phyloP scores from a whole-genome alignment of 139 green algal species.

The Volvox africanus region DNA sequence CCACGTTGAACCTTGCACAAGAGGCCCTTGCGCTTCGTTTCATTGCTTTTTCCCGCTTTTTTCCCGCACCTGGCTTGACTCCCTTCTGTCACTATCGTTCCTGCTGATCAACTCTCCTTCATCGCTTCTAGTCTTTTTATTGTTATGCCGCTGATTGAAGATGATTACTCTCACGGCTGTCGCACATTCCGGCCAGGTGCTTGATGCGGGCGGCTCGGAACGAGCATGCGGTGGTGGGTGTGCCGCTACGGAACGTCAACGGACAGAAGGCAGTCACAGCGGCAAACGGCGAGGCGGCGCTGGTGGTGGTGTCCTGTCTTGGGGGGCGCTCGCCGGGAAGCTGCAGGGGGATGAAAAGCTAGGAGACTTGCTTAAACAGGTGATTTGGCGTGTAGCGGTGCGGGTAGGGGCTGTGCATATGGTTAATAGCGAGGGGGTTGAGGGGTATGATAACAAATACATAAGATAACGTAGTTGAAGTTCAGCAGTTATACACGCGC shows the following conservation, averaged over 20 bases:
- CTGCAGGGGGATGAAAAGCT: slow-evolving; percentile 3
- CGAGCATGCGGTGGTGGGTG: neutral
- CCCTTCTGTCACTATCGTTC: neutral
- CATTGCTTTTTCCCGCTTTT: neutral
- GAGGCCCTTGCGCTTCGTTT: neutral
- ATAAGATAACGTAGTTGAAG: neutral
- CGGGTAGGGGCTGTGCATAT: neutral
- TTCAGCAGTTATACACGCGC: too few relatives aligned
- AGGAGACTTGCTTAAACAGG: neutral
- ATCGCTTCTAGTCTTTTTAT: neutral
- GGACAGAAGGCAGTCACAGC: neutral
- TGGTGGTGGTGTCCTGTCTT: neutral
- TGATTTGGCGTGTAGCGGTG: neutral
- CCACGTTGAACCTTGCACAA: neutral
- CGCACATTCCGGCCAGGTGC: neutral
- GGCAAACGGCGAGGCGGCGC: neutral
- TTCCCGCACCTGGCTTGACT: neutral
- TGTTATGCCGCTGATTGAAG: neutral
- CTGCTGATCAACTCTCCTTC: neutral
- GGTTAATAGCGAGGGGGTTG: neutral
- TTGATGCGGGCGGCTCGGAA: neutral
- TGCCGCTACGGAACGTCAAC: neutral
- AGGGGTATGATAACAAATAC: neutral
- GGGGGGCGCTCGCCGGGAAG: neutral
- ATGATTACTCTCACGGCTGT: too few relatives aligned